A percentile compares a stretch with the other conserved stretches of the same genome.
Evolutionary conservation across 148 eudicot species (phyloP).

Genomic region (Rheum nobile): DNA sequence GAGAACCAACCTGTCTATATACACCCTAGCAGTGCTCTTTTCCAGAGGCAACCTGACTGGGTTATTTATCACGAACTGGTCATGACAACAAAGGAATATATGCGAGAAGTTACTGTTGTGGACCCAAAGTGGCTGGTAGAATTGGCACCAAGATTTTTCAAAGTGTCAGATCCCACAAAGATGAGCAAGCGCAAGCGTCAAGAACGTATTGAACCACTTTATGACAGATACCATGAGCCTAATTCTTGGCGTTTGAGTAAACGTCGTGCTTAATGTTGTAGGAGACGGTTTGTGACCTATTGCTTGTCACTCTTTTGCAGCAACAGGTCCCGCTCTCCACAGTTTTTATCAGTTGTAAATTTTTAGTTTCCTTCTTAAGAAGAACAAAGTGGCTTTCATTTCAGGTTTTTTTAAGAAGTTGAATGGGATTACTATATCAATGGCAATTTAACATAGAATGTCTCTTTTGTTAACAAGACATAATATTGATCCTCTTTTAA

Average conservation of each 20-base stretch:
- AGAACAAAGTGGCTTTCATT: not conserved
- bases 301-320: not conserved
- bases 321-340: not conserved
- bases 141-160: conserved; percentile 84
- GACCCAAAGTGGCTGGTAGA: conserved; percentile 90
- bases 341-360: not conserved
- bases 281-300: not conserved
- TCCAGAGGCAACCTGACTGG: conserved; percentile 96
- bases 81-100: conserved; percentile 93
- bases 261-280: conserved; percentile 42
- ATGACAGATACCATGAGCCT: conserved; percentile 91
- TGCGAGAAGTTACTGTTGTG: conserved; percentile 75
- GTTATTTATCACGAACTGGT: conserved; percentile 90
- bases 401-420: too few species aligned
- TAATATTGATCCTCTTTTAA: not conserved
- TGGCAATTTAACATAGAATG: not conserved
- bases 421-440: not conserved
- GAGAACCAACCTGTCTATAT: conserved; percentile 91
- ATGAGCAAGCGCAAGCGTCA: conserved; percentile 93
- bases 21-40: conserved; percentile 88
- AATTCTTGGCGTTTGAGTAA: conserved; percentile 95
- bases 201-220: conserved; percentile 90
- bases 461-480: not conserved
- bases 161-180: conserved; percentile 76
- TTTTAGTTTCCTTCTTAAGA: not conserved